phyloP scores from a whole-genome alignment of 1,139 yeast species.

The Zygosaccharomyces pseudobailii region DNA sequence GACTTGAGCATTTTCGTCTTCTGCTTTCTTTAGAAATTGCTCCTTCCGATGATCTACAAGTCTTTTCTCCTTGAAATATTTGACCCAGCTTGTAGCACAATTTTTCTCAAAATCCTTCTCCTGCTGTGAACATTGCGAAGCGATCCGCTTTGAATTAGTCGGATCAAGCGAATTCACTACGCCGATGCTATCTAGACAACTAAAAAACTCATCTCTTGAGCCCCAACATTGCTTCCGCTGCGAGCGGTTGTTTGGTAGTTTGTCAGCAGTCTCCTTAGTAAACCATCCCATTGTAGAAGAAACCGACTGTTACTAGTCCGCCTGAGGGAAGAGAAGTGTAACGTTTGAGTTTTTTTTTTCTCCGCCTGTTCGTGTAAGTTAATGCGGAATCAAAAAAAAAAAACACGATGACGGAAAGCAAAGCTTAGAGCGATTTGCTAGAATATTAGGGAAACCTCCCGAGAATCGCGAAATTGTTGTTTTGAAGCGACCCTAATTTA shows the following conservation, averaged over 20 bases:
- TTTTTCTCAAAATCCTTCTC: slow-evolving; percentile 46
- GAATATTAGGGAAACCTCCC: background rate
- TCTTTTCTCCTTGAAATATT: slow-evolving; percentile 64
- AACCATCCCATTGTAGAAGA: slow-evolving; percentile 21
- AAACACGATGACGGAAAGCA: background rate
- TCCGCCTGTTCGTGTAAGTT: background rate
- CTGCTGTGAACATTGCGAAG: slow-evolving; percentile 42
- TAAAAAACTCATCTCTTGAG: slow-evolving; percentile 54
- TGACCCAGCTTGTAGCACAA: slow-evolving; percentile 66
- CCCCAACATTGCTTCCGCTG: slow-evolving; percentile 64
- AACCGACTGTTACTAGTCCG: background rate
- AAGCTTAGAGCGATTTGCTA: background rate
- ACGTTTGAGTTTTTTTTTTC: background rate
- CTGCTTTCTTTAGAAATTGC: slow-evolving; percentile 48
- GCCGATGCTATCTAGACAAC: slow-evolving; percentile 51
- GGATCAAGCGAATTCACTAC: slow-evolving; percentile 48
- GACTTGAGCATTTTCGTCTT: slow-evolving; percentile 45
- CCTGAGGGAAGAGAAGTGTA: background rate
- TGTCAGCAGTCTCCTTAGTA: slow-evolving; percentile 16
- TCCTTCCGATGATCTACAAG: slow-evolving; percentile 53
- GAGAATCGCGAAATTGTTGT: background rate
- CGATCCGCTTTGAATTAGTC: slow-evolving; percentile 30
- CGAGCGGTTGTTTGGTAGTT: slow-evolving; percentile 39
- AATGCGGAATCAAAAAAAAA: background rate
- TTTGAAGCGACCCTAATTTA: background rate